Evolutionary conservation across 2,329 filamentous ascomycete species (phyloP), one percentile per base, ranked within the genome.

Genomic region (Exophiala phaeomuriformis): DNA sequence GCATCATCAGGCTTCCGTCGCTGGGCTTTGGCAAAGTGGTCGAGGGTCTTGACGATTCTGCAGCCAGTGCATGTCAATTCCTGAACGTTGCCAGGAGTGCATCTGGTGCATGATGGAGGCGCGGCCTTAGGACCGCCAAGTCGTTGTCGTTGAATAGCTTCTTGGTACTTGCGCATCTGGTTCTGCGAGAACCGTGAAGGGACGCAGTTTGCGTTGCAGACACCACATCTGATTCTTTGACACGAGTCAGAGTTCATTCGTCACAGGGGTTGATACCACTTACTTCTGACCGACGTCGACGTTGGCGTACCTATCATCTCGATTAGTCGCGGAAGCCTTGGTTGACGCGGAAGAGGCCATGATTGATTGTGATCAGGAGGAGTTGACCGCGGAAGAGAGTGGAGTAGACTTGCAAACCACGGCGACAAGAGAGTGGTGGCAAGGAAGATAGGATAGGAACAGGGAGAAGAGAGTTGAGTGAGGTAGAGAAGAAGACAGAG

Each of bases 1-100:
- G 71, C 72, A 37, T 61, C 63, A 52, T 75, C 76, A 1, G 71
- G 69, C 39, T 73, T 71, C 30, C 63, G 66, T 9, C 77, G 70
- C 65, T 78, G 74, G 4, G 60, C 59, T 57, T 77, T 80, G 12
- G 74, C 71, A 58, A 80, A 82, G 0, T 68, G 67, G 4, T 76
- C 72, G 1, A 79, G 52, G 0, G 69, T 66, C 60, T 78, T 78
- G 1, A 66, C 69, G 52, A 70, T 62, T 19, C 69, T 64, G 61
- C 79, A 82, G 36, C 72, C 66, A 32, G 59, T 63, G 59, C 79
- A 82, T 5, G 68, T 66, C 30, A 80, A 61, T 59, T 81, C 78
- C 3, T 70, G 64, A 1, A 68, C 57, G 44, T 72, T 71, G 8
- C 63, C 61, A 3, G 72, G 72, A 33, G 70, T 67, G 55, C 79